Conservation (phyloP, 176 grass and related monocot species). For the Eleusine coracana region DNA sequence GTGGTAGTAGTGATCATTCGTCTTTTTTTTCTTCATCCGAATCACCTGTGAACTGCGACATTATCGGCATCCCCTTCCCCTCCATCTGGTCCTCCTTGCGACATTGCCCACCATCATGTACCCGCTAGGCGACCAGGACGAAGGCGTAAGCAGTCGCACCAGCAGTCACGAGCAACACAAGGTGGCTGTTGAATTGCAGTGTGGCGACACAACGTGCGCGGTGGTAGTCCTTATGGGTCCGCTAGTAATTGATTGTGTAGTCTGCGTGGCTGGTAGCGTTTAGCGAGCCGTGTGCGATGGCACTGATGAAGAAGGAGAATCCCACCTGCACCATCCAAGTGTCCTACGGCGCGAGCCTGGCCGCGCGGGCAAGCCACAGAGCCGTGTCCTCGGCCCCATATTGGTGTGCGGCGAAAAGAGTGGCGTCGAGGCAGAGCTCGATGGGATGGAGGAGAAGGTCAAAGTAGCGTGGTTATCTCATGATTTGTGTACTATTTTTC, state of each 20-base stretch:
- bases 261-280: conserved; percentile 13
- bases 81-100: conserved; percentile 64
- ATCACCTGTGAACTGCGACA: conserved; percentile 68
- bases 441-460: conserved; percentile 87
- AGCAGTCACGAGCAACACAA: conserved; percentile 68
- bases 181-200: conserved; percentile 93
- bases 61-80: conserved; percentile 13
- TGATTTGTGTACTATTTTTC: no score
- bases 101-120: conserved; percentile 75
- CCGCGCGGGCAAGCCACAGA: conserved; percentile 70
- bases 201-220: conserved; percentile 79
- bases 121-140: conserved; percentile 23
- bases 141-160: conserved; percentile 2
- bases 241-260: conserved; percentile 83
- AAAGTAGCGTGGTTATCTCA: conserved; percentile 83
- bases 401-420: no score
- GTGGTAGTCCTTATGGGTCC: conserved; percentile 91
- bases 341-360: conserved; percentile 72
- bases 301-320: conserved; percentile 87
- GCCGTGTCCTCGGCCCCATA: no score
- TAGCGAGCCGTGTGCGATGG: conserved; percentile 41
- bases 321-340: conserved; percentile 98
- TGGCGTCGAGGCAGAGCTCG: conserved; percentile 6
- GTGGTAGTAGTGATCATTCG: background rate
- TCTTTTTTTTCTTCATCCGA: conserved; percentile 75